Evolutionary conservation across 2,329 filamentous ascomycete genomes (phyloP).

Genomic region (Cladosporium velox): DNA sequence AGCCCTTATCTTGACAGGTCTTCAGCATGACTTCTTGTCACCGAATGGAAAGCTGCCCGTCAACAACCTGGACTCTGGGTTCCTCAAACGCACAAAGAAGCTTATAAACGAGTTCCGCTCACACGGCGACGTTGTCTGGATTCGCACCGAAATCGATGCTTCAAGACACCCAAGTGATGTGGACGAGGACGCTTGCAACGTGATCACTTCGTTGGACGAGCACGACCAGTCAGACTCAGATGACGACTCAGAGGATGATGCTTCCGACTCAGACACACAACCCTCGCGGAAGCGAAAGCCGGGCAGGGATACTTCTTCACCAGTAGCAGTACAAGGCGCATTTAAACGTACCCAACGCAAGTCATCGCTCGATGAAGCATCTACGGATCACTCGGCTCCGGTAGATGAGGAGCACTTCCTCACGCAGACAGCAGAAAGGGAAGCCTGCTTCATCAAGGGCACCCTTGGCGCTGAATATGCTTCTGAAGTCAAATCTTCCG

Average conservation of each 20-base stretch:
- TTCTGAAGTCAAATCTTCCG: slow-evolving; percentile 50
- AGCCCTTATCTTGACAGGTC: slow-evolving; percentile 79
- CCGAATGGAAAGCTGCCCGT: slow-evolving; percentile 68
- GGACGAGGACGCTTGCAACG: slow-evolving; percentile 11
- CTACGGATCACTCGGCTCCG: background rate
- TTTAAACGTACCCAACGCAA: slow-evolving; percentile 3
- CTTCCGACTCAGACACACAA: slow-evolving; percentile 6
- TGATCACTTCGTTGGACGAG: slow-evolving; percentile 13
- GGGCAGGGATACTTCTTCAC: background rate
- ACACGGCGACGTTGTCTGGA: slow-evolving; percentile 77
- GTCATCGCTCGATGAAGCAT: slow-evolving; percentile 3
- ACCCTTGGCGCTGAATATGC: slow-evolving; percentile 54
- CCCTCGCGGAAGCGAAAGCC: slow-evolving; percentile 19
- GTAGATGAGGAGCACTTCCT: slow-evolving; percentile 51
- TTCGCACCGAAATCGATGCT: slow-evolving; percentile 68
- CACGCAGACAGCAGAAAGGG: slow-evolving; percentile 39
- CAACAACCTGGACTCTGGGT: slow-evolving; percentile 56
- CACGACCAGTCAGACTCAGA: background rate
- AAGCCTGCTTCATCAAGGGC: slow-evolving; percentile 46
- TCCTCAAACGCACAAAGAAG: slow-evolving; percentile 65
- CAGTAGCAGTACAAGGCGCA: background rate
- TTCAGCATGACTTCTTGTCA: slow-evolving; percentile 86
- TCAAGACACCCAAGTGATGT: background rate
- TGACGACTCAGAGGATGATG: slow-evolving; percentile 9
- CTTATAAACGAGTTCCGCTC: slow-evolving; percentile 74